A percentile compares a stretch with the other conserved stretches of the same genome.
Evolutionary conservation across 2,329 filamentous ascomycete species (phyloP).

Genomic region (Chalaropsis ovoidea): DNA sequence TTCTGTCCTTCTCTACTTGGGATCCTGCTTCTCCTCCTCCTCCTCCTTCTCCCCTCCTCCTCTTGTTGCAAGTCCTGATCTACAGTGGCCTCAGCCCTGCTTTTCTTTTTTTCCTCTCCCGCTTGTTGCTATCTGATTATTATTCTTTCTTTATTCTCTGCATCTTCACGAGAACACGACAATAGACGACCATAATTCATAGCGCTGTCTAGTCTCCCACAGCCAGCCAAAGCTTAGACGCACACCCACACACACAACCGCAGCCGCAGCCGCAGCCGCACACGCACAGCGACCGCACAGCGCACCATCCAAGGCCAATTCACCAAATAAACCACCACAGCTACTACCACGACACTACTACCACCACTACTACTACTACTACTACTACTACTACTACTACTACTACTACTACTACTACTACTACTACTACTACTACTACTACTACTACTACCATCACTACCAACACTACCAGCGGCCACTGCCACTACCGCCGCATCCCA

Average conservation of each 20-base stretch:
- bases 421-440: constrained; percentile 24
- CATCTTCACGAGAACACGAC: background rate
- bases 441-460: background rate
- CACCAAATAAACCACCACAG: background rate
- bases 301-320: background rate
- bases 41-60: background rate
- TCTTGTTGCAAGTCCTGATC: constrained; percentile 9
- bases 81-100: constrained; percentile 17
- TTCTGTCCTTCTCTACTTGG: constrained; percentile 1
- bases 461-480: constrained; percentile 27
- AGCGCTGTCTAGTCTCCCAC: too few species aligned
- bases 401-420: constrained; percentile 25
- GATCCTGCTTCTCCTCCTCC: background rate
- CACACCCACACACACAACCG: background rate
- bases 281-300: too few species aligned
- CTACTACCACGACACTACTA: background rate
- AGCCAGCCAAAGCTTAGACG: background rate
- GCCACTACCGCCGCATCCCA: background rate
- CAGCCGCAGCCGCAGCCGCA: background rate
- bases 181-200: background rate
- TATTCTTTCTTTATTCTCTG: constrained; percentile 13
- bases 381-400: background rate
- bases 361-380: constrained; percentile 24
- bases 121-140: constrained; percentile 7
- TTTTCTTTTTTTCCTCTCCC: constrained; percentile 1